Conservation (phyloP, 225 moss, liverwort and hornwort species). For the Lunularia cruciata region DNA sequence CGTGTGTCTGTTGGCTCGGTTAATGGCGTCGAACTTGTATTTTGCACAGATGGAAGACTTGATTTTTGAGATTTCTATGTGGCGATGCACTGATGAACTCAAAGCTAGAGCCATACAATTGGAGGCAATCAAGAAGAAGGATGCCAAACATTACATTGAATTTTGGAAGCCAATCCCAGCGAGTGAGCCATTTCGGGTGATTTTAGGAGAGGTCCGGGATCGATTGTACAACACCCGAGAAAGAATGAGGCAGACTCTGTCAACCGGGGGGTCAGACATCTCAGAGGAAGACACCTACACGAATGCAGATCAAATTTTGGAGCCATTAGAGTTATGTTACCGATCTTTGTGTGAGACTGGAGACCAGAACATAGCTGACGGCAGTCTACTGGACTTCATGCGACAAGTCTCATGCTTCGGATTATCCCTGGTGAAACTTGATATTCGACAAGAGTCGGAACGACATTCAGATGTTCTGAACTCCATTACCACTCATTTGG, state of each 20-base stretch:
- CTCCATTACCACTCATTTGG: constrained; percentile 2
- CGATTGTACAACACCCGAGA: constrained; percentile 1
- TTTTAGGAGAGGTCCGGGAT: constrained; percentile 6
- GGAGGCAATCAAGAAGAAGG: constrained; percentile 52
- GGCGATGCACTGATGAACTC: constrained; percentile 72
- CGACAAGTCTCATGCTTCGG: constrained; percentile 11
- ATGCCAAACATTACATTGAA: constrained; percentile 63
- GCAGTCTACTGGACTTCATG: constrained; percentile 14
- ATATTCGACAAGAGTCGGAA: constrained; percentile 14
- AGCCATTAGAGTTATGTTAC: constrained; percentile 15
- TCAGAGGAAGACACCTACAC: constrained; percentile 59
- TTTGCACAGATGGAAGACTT: constrained; percentile 60
- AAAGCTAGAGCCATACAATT: constrained; percentile 45
- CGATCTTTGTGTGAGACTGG: constrained; percentile 8
- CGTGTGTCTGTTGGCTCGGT: constrained; percentile 64
- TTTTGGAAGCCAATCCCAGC: constrained; percentile 19
- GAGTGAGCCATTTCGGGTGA: constrained; percentile 6
- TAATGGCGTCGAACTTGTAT: too few relatives aligned
- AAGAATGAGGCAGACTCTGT: constrained; percentile 47
- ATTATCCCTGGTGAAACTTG: background rate
- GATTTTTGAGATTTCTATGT: constrained; percentile 75
- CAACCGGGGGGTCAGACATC: constrained; percentile 60
- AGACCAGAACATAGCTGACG: constrained; percentile 5
- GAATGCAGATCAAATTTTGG: constrained; percentile 43
- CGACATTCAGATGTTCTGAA: constrained; percentile 7